Percentiles rank a stretch among this genome's conserved stretches.
phyloP scores from a whole-genome alignment of 2,329 filamentous ascomycete species.

The Amauroascus niger region DNA sequence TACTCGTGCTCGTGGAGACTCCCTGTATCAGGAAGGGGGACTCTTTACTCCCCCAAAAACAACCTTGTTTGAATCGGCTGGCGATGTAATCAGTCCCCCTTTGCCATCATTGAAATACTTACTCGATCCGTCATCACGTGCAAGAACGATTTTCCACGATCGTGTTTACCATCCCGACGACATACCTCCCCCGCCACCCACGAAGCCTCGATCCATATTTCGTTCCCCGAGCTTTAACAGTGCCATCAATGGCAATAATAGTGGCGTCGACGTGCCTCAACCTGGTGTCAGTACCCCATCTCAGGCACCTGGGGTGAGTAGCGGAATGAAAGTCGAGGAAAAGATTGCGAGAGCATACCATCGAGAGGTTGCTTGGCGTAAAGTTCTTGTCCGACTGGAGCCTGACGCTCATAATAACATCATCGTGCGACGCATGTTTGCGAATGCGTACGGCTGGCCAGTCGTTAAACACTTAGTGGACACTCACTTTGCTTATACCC shows the following conservation, averaged over 20 bases:
- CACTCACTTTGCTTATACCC: conserved; percentile 78
- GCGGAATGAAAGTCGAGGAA: conserved; percentile 79
- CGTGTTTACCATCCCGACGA: conserved; percentile 88
- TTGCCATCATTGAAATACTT: conserved; percentile 73
- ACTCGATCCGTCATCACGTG: conserved; percentile 68
- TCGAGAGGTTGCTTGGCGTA: conserved; percentile 83
- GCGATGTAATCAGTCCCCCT: conserved; percentile 83
- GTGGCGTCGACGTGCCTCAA: conserved; percentile 3
- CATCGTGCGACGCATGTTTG: conserved; percentile 89
- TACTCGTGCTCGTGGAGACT: conserved; percentile 41
- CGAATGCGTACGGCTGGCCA: conserved; percentile 95
- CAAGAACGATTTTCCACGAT: conserved; percentile 92
- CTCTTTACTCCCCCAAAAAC: conserved; percentile 72
- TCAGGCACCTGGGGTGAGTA: conserved; percentile 11
- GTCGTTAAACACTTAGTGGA: conserved; percentile 92
- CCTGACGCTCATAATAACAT: conserved; percentile 99
- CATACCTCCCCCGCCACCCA: conserved; percentile 66
- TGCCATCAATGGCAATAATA: conserved; percentile 8
- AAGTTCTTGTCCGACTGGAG: conserved; percentile 88
- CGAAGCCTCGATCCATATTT: conserved; percentile 35
- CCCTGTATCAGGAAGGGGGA: conserved; percentile 40
- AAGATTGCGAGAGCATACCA: conserved; percentile 97
- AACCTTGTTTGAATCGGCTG: conserved; percentile 88
- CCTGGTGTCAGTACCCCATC: conserved; percentile 3
- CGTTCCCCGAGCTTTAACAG: conserved; percentile 18